Percentiles rank a stretch among this genome's conserved stretches.
Conservation (phyloP, 2,329 filamentous ascomycete genomes). For the Fusarium sororula region DNA sequence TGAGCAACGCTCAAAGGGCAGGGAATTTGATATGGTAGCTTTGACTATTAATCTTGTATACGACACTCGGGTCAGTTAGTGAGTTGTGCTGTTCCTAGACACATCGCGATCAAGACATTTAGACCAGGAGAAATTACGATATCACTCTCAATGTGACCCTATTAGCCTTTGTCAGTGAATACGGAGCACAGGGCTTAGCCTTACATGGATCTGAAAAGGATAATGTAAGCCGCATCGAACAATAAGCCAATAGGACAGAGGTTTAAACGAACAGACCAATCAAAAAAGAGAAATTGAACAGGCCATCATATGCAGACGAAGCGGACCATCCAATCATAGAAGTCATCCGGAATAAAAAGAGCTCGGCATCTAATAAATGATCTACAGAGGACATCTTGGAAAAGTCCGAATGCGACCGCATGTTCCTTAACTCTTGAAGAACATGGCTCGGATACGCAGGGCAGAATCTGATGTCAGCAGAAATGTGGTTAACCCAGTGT, state of each 20-base stretch:
- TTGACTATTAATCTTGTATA: accelerated
- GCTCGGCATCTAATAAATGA: background rate
- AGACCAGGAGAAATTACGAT: accelerated
- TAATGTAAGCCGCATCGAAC: background rate
- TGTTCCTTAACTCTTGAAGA: accelerated
- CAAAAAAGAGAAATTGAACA: accelerated
- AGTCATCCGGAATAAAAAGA: no score
- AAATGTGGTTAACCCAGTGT: background rate
- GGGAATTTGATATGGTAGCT: accelerated
- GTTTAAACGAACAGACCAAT: background rate
- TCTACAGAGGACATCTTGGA: background rate
- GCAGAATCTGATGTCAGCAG: background rate
- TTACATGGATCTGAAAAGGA: background rate
- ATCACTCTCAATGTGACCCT: background rate
- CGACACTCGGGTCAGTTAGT: accelerated
- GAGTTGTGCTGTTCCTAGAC: background rate
- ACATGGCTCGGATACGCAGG: no score
- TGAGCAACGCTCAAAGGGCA: background rate
- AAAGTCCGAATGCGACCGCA: background rate
- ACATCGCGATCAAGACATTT: background rate
- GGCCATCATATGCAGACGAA: background rate
- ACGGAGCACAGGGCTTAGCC: background rate
- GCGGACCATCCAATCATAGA: background rate
- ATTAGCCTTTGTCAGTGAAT: no score
- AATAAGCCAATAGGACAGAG: background rate